Evolutionary conservation across 2,329 filamentous ascomycete genomes (phyloP), one percentile per base, ranked within the genome.

Genomic region (Onygenales sp.): DNA sequence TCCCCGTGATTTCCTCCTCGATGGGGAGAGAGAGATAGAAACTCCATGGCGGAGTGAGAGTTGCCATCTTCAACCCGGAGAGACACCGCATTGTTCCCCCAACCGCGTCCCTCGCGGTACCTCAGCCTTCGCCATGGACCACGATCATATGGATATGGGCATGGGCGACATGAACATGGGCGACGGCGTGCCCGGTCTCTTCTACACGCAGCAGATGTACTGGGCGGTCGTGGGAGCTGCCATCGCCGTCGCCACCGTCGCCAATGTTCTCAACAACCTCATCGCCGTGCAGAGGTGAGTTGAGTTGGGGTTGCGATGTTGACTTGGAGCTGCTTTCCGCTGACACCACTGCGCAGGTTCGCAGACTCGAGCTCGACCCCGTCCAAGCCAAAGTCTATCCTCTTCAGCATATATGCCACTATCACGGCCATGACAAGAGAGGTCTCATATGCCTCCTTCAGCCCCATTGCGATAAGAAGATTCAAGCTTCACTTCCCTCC

Each of bases 371-470:
- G 63, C 11, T 58, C 64, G 9, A 74, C 69, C 9, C 77, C 79
- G 10, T 75, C 80, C 27, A 80, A 77, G 62, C 81, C 81, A 33
- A 78, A 73, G 53, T 74, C 73, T 13, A 58, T 75, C 27, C 63
- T 80, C 51, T 70, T 75, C 55, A 66, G 66, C 9, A 59, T 64
- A 31, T 76, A 76, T 60, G 81, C 80, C 32, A 81, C 79, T 0
- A 46, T 75, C 7, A 80, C 76, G 27, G 79, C 80, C 3, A 65
- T 79, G n/a, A 60, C 69, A 6, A 76, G 80, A 42, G 81, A 83
- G 64, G 69, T 73, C 48, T 72, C 73, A 50, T 74, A 80, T 60
- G 76, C 72, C 46, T 64, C 65, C 7, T 69, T 75, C 3, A 57
- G 60, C 5, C 70, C 71, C 7, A 39, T 72, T n/a, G 60, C 59